Percentiles rank a stretch among this genome's conserved stretches.
phyloP scores from a whole-genome alignment of 2,329 filamentous ascomycete genomes.

The Chaetothyriales sp. region DNA sequence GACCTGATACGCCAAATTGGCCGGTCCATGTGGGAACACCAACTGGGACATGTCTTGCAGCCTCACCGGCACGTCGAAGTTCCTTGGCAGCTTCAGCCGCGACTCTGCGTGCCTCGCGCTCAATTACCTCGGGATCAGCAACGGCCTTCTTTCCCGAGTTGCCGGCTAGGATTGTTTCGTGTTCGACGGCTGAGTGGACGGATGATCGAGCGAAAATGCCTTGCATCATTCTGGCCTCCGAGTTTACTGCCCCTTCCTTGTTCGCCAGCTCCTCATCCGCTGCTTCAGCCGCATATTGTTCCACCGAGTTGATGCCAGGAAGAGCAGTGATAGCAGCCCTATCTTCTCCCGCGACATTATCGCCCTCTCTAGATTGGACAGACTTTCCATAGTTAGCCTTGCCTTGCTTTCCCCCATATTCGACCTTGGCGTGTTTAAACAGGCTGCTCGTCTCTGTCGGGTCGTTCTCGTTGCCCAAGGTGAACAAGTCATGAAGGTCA shows the following conservation, averaged over 20 bases:
- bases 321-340: conserved; percentile 37
- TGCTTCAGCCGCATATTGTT: conserved; percentile 43
- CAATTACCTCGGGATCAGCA: conserved; percentile 63
- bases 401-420: conserved; percentile 34
- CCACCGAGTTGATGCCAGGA: conserved; percentile 47
- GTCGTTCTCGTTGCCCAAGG: conserved; percentile 52
- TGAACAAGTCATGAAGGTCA: conserved; percentile 86
- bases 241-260: conserved; percentile 21
- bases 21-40: conserved; percentile 93
- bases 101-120: conserved; percentile 64
- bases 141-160: conserved; percentile 41
- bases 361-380: conserved; percentile 13
- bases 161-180: conserved; percentile 77
- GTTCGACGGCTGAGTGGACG: conserved; percentile 81
- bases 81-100: conserved; percentile 64
- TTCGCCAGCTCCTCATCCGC: conserved; percentile 25
- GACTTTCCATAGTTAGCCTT: conserved; percentile 12
- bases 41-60: conserved; percentile 56
- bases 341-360: conserved; percentile 11
- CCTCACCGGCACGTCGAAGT: conserved; percentile 56
- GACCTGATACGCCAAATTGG: conserved; percentile 59
- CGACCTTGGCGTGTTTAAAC: conserved; percentile 75
- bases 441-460: conserved; percentile 71
- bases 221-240: conserved; percentile 66
- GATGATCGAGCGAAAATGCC: conserved; percentile 75